phyloP scores from a whole-genome alignment of 768 basidiomycete species.

The Tylopilus sp. region DNA sequence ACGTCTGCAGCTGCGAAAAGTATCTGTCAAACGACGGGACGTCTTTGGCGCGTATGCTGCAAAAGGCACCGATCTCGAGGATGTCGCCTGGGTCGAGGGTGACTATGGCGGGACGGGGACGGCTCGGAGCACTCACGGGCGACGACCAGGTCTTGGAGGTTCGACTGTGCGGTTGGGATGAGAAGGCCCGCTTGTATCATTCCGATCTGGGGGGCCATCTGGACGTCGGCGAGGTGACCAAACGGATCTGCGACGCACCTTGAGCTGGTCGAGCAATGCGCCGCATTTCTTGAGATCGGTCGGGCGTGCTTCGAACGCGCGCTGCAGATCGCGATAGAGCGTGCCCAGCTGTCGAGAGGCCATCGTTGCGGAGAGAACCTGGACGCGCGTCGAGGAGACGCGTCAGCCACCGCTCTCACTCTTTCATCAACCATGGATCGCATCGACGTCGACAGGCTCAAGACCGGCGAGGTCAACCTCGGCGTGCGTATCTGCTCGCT shows the following conservation, averaged over 20 bases:
- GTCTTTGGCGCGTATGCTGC: conserved; percentile 85
- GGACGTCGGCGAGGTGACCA: neutral
- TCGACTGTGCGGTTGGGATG: conserved; percentile 64
- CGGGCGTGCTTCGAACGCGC: conserved; percentile 61
- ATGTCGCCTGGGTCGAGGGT: conserved; percentile 65
- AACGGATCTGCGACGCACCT: conserved; percentile 43
- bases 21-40: conserved; percentile 94
- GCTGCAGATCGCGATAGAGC: conserved; percentile 64
- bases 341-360: conserved; percentile 50
- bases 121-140: conserved; percentile 54
- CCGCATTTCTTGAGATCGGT: conserved; percentile 69
- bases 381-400: conserved; percentile 44
- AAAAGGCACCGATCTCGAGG: conserved; percentile 93
- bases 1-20: conserved; percentile 85
- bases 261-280: conserved; percentile 63
- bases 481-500: conserved; percentile 57
- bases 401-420: conserved; percentile 40
- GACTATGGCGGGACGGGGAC: neutral
- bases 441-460: conserved; percentile 85
- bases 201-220: conserved; percentile 50
- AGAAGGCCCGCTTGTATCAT: conserved; percentile 75
- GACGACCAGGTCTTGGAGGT: conserved; percentile 63
- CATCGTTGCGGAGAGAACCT: conserved; percentile 36
- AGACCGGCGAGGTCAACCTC: conserved; percentile 94
- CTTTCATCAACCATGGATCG: conserved; percentile 44